Conservation (phyloP, 2,329 filamentous ascomycete genomes). For the Samsoniella hepiali region DNA sequence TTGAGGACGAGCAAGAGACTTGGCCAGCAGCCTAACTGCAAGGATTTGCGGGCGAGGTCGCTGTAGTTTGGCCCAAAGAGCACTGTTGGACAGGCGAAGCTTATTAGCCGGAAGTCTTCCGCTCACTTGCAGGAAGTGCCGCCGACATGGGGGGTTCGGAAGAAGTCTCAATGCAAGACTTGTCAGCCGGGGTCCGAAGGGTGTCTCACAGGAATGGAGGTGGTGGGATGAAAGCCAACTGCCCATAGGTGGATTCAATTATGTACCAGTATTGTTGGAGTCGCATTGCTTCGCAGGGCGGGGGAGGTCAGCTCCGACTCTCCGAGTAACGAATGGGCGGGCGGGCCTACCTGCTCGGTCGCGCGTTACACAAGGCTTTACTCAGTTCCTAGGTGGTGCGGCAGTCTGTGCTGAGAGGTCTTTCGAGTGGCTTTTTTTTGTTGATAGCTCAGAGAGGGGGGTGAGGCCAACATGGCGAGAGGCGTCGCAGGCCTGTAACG, state of each 20-base stretch:
- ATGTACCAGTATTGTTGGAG: not conserved
- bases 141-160: conserved; percentile 12
- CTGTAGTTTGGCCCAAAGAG: not conserved
- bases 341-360: not conserved
- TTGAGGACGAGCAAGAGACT: not conserved
- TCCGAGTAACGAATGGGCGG: not conserved
- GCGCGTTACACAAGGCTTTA: not conserved
- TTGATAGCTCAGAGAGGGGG: conserved; percentile 16
- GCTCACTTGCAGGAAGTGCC: conserved; percentile 1
- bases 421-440: conserved; percentile 11
- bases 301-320: conserved; percentile 11
- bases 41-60: not conserved
- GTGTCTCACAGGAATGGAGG: conserved; percentile 4
- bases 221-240: conserved; percentile 10
- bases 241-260: not conserved
- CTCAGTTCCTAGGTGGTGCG: not conserved
- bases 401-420: not conserved
- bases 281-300: not conserved
- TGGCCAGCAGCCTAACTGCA: not conserved
- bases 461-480: not conserved
- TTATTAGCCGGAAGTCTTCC: conserved; percentile 11
- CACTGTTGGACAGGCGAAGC: not conserved
- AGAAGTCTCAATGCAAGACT: conserved; percentile 12
- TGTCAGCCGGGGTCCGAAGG: not conserved
- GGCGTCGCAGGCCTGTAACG: not conserved